phyloP scores from a whole-genome alignment of 1,284 basidiomycete genomes.

The Moniliophthora roreri region DNA sequence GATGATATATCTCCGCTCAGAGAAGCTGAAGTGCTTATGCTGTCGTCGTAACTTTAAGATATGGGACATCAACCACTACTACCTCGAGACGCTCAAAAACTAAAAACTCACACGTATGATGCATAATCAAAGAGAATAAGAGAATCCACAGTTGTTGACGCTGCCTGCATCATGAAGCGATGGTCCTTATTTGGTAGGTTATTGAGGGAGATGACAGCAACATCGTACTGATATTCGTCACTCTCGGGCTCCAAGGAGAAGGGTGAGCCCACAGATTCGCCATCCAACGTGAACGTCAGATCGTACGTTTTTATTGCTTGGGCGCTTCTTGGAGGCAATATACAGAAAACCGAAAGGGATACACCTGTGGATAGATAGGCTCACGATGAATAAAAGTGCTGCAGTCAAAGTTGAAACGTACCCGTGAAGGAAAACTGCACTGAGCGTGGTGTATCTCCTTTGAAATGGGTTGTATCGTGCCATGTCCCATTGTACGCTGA shows the following conservation, averaged over 20 bases:
- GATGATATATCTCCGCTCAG: too few species aligned
- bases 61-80: too few species aligned
- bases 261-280: background rate
- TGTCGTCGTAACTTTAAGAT: too few species aligned
- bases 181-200: background rate
- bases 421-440: background rate
- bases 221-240: background rate
- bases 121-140: constrained; percentile 1
- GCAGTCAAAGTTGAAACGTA: background rate
- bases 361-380: background rate
- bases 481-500: background rate
- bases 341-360: background rate
- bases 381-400: background rate
- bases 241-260: background rate
- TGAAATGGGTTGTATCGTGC: background rate
- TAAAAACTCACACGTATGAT: background rate
- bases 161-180: background rate
- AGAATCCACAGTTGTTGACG: background rate
- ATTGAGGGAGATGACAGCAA: background rate
- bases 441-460: background rate
- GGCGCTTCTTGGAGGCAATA: background rate
- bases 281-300: background rate
- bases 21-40: too few species aligned
- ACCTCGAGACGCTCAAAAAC: too few species aligned
- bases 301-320: background rate